Evolutionary conservation across 2,329 filamentous ascomycete species (phyloP), one percentile per base, ranked within the genome.

Genomic region (Sphaceloma murrayae): DNA sequence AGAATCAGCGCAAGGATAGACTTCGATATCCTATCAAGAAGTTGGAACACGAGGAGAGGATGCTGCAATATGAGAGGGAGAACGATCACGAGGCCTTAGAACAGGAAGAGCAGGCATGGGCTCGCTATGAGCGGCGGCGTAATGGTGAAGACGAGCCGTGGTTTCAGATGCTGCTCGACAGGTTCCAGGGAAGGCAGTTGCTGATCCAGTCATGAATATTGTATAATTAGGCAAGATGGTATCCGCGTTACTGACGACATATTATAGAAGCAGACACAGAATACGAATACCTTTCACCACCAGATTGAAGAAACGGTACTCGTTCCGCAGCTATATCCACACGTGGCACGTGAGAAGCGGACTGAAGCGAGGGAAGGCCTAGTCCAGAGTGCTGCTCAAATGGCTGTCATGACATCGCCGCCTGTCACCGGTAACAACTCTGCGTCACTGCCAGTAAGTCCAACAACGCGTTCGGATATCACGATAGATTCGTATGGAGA

Each of bases 1-100:
- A 40, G 36, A 40, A 40, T 40, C 22, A 40, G 24, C 36, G 36
- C 24, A 40, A 27, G 24, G 36, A 40, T 13, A 40, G 19, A 16
- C 21, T 40, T 7, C 14, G 13, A 14, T 40, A 40, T 30, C 21
- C 21, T 24, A 17, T 45, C 18, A 34, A 24, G 32, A 36, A 45
- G 16, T 14, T 34, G 7, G 43, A 45, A 11, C 43, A 45, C 31
- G 18, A 36, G 13, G 43, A 45, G 22, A 24, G n/a, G 30, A 26
- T 45, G 31, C 5, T 5, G 32, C 34, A 29, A 13, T 13, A 27
- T 13, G 21, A n/a, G 22, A 45, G n/a, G 43, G 19, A 34, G 17
- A 21, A 32, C 4, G 11, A 45, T 9, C 9, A 26, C 9, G 31
- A 45, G n/a, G 43, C 18, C 4, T 11, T 26, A 21, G 11, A 19